Evolutionary conservation across 1,284 basidiomycete species (phyloP), one percentile per base, ranked within the genome.

Genomic region (Ganoderma sinense): DNA sequence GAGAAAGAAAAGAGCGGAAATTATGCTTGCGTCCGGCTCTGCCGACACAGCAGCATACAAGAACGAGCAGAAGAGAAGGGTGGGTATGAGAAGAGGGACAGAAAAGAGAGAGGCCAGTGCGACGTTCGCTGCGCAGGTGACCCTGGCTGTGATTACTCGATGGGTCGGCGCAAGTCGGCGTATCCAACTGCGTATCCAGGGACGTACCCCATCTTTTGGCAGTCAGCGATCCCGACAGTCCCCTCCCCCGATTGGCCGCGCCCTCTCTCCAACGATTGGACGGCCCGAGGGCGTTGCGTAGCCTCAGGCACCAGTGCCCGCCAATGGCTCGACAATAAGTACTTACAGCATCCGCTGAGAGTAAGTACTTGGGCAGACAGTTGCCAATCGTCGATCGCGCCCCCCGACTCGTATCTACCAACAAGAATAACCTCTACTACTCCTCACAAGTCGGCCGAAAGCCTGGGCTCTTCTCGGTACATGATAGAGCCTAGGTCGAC

Each of bases 401-500:
- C 29, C 53, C 2, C 26, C 31, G 20, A 31, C 29, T 18, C 6
- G 43, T 62, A 45, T 29, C 40, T 31, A 31, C 36, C 43, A 31
- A 62, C 62, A 51, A 48, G 20, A 33, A 56, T 26, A n/a, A 16
- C 23, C 8, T 6, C 41, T 20, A 43, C 26, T 48, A 26, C 48
- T 4, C 23, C 23, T 39, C 67, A 71, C 62, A 71, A 29, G 16
- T 73, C 72, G 40, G 68, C 72, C 39, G 41, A 68, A 53, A 62
- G 41, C 65, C 55, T 70, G 11, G 77, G 71, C 66, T 90, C 89
- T 60, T 91, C 89, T 68, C 85, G 85, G 0, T 88, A 85, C 56
- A 91, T 82, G 67, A 95, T 91, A 7, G 85, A 80, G 0, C 94
- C 94, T 23, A 96, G 84, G 76, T 94, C 90, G 13, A 96, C 88